These are phyloP conservation scores for Penicillium decumbens DNA, from an alignment of 2,329 filamentous ascomycete genomes.

Conservation along the genomic window DNA sequence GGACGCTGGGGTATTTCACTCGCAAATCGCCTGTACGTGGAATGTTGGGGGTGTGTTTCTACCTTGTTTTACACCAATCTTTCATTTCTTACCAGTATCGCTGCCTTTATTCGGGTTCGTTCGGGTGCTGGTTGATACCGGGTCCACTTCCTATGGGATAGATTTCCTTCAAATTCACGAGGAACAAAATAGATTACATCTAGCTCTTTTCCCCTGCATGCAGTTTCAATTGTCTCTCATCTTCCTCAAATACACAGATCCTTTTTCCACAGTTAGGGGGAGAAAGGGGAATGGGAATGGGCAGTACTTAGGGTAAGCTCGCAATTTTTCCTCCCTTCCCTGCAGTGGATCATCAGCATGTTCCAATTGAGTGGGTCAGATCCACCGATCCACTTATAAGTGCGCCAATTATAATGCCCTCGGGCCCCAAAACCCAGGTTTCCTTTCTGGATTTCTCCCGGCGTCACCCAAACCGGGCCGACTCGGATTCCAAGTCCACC, in stretches of 20 bases:
- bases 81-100: conserved; percentile 17
- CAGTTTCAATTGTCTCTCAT: neutral
- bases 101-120: conserved; percentile 15
- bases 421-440: conserved; percentile 6
- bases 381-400: conserved; percentile 4
- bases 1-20: conserved; percentile 19
- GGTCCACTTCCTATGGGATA: neutral
- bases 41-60: conserved; percentile 20
- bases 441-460: conserved; percentile 20
- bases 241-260: neutral
- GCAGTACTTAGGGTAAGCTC: neutral
- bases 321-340: conserved; percentile 9
- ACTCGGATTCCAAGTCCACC: conserved; percentile 27
- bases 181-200: neutral
- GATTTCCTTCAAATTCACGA: neutral
- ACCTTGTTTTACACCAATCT: conserved; percentile 15
- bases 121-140: conserved; percentile 7
- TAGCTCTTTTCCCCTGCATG: conserved; percentile 6
- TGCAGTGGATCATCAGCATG: conserved; percentile 23
- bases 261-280: neutral
- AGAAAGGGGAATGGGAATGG: neutral
- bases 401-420: conserved; percentile 15
- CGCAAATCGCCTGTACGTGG: conserved; percentile 15
- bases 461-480: conserved; percentile 25
- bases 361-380: conserved; percentile 16